These are phyloP conservation scores for Penicillium sp. DNA, from an alignment of 2,329 filamentous ascomycete genomes.

Conservation along the genomic window DNA sequence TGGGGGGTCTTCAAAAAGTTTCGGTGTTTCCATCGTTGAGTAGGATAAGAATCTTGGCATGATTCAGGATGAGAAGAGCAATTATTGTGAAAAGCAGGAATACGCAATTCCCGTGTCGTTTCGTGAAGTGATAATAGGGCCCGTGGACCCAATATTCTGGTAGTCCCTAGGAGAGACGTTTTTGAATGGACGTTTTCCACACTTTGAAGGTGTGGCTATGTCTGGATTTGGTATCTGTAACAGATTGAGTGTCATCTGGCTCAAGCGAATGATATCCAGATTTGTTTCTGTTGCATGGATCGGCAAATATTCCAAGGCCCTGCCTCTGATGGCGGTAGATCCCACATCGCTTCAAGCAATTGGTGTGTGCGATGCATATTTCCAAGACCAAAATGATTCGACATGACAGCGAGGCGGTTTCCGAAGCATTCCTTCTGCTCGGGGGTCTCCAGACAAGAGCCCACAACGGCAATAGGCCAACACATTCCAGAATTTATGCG, in stretches of 20 bases:
- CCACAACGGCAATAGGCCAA: conserved; percentile 34
- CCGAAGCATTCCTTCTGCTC: conserved; percentile 31
- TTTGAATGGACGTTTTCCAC: too few relatives aligned
- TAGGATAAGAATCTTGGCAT: too few relatives aligned
- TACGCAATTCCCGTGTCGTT: too few relatives aligned
- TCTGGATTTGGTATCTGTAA: too few relatives aligned
- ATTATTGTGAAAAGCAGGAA: too few relatives aligned
- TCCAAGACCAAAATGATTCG: conserved; percentile 42
- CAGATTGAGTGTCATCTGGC: background rate
- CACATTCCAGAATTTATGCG: conserved; percentile 38
- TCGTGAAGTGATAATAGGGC: too few relatives aligned
- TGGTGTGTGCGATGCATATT: conserved; percentile 49
- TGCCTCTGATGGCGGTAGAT: conserved; percentile 30
- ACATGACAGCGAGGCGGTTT: conserved; percentile 28
- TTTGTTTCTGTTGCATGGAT: conserved; percentile 49
- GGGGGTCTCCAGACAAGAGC: conserved; percentile 24
- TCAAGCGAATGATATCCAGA: conserved; percentile 53
- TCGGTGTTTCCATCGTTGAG: too few relatives aligned
- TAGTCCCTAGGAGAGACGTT: too few relatives aligned
- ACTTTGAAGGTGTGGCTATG: too few relatives aligned
- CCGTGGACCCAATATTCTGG: too few relatives aligned
- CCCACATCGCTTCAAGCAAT: conserved; percentile 48
- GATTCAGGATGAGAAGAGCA: too few relatives aligned
- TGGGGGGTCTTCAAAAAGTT: too few relatives aligned
- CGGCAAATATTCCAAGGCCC: conserved; percentile 49